phyloP scores from a whole-genome alignment of 2,329 filamentous ascomycete genomes.

The Cephalotrichum gorgonifer region DNA sequence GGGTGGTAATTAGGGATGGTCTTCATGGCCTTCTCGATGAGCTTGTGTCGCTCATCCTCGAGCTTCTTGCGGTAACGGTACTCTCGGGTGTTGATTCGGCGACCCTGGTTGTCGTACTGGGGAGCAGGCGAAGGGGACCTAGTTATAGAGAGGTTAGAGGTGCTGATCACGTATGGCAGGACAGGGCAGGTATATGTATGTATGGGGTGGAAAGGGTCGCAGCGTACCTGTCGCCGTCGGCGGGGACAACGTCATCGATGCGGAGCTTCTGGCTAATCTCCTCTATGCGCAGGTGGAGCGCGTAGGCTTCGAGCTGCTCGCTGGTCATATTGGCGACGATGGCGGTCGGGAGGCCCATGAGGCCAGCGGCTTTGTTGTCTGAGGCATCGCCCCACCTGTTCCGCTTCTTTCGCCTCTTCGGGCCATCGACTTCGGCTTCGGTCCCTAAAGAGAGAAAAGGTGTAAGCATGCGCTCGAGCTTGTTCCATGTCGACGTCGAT shows the following conservation, averaged over 20 bases:
- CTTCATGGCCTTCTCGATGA: conserved; percentile 99
- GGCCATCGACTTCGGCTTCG: conserved; percentile 59
- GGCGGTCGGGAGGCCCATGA: conserved; percentile 94
- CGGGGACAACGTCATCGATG: conserved; percentile 97
- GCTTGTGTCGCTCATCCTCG: conserved; percentile 96
- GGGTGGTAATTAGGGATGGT: conserved; percentile 99
- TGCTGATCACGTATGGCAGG: neutral
- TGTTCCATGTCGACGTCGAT: neutral
- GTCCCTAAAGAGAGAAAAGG: conserved; percentile 22
- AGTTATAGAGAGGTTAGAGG: conserved; percentile 10
- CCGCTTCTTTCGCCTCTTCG: conserved; percentile 89
- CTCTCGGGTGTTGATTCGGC: conserved; percentile 98
- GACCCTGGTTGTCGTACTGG: conserved; percentile 98
- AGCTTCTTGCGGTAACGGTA: conserved; percentile 96
- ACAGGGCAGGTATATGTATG: neutral
- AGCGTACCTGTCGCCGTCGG: conserved; percentile 86
- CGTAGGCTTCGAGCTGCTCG: conserved; percentile 96
- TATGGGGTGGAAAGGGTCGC: conserved; percentile 20
- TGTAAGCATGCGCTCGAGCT: neutral
- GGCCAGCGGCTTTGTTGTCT: conserved; percentile 95
- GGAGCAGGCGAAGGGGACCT: conserved; percentile 93
- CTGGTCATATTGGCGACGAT: conserved; percentile 97
- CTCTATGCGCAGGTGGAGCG: conserved; percentile 90
- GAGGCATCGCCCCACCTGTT: conserved; percentile 97
- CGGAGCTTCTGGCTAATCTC: conserved; percentile 99